Evolutionary conservation across 1,284 basidiomycete species (phyloP).

Genomic region (Pseudozyma sp.): DNA sequence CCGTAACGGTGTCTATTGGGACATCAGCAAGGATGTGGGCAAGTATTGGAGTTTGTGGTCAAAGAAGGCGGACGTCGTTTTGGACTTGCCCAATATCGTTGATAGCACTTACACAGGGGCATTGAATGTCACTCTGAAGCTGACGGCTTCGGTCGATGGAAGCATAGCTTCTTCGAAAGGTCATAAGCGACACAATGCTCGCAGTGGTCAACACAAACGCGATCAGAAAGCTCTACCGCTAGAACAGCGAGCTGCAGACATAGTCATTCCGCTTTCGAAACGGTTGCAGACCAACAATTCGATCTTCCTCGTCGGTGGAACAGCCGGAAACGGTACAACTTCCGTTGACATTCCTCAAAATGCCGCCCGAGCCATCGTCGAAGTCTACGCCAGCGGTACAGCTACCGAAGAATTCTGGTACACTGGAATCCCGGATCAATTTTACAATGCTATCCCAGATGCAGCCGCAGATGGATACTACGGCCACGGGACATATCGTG

Average conservation of each 20-base stretch:
- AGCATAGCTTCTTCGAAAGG: not conserved
- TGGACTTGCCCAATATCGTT: conserved; percentile 59
- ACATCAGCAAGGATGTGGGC: conserved; percentile 45
- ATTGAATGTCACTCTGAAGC: conserved; percentile 37
- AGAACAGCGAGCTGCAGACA: conserved; percentile 17
- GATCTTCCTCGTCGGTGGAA: conserved; percentile 37
- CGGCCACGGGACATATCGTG: conserved; percentile 75
- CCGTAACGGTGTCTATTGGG: conserved; percentile 44
- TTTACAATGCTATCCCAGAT: conserved; percentile 73
- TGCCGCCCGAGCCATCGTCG: conserved; percentile 46
- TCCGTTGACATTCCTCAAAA: conserved; percentile 33
- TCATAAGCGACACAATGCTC: not conserved
- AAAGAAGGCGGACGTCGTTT: conserved; percentile 30
- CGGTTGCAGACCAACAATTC: conserved; percentile 18
- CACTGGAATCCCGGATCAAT: conserved; percentile 77
- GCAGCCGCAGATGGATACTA: conserved; percentile 72
- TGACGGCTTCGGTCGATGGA: conserved; percentile 30
- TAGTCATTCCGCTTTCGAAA: conserved; percentile 54
- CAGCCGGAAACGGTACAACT: conserved; percentile 31
- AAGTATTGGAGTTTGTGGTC: conserved; percentile 48
- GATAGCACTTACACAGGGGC: conserved; percentile 51
- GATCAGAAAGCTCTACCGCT: conserved; percentile 9
- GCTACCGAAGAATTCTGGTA: conserved; percentile 73
- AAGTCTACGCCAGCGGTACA: conserved; percentile 53
- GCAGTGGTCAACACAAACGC: not conserved